Base-by-base conservation (phyloP, 306 rosid species). In the Castanopsis chinensis region DNA sequence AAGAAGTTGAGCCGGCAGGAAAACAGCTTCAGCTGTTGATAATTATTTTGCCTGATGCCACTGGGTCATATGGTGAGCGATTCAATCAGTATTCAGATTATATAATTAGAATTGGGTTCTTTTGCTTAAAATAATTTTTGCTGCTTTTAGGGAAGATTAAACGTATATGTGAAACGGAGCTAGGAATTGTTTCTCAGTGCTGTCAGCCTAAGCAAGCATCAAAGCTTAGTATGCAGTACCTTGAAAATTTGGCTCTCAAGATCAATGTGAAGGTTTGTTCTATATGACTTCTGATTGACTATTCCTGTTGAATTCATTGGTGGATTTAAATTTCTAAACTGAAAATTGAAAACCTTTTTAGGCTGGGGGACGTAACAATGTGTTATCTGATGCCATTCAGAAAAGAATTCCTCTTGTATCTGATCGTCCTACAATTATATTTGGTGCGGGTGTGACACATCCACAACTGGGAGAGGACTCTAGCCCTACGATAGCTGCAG, bases 371-470 rank as follows among this genome's bases (percentile, higher is more conserved):
- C 53, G 91, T 20, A 94, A 94, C 75, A 87, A 87, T 0, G 93
- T 90, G 11, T 58, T 94, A 33, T 28, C 9, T 51, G 99, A 92
- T 83, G 99, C 97, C 11, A 5, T 84, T 76, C 71, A 3, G 0
- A 58, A 65, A 56, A 86, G 6, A 27, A 87, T 94, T 35, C 95
- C 93, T 0, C 73, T 56, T 1, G 86, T 94, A 3, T 68, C 88
- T 11, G 99, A 94, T 84, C 17, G 0, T 0, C 94, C 97, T 5
- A 94, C 99, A 0, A 84, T 94, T 10, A 90, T 94, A 41, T 41
- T 94, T 55, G 99, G 99, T 25, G 99, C 99, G 0, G 94, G 87
- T 81, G 99, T 92, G 15, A 90, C 92, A 0, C 99, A 94, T 78
- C 99, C 99, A 0, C 90, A 80, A 1, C 91, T 94, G 0, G 94